Conservation (phyloP, 768 basidiomycete genomes). For the Agaricus sinodeliciosus region DNA sequence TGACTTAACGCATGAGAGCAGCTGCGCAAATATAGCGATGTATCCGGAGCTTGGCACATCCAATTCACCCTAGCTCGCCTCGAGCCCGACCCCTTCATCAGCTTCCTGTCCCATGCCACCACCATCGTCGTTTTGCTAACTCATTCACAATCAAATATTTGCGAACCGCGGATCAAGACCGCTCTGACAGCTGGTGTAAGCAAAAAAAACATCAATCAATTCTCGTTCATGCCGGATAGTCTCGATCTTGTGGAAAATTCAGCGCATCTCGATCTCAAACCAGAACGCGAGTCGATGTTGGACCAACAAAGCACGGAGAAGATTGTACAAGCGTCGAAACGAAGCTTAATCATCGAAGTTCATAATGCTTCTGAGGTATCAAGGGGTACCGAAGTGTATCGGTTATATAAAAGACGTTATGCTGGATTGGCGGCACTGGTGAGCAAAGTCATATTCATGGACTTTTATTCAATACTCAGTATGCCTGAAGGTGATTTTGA, state of each 20-base stretch:
- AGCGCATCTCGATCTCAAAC: not conserved
- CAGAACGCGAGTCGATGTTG: not conserved
- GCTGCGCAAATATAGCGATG: no score
- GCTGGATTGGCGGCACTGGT: constrained; percentile 59
- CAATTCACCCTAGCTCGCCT: no score
- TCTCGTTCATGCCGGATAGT: not conserved
- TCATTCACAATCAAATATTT: no score
- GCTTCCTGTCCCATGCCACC: no score
- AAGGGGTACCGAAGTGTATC: constrained; percentile 28
- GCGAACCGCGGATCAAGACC: not conserved
- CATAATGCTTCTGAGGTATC: not conserved
- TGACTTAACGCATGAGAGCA: no score
- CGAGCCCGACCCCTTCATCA: no score
- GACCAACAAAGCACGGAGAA: not conserved
- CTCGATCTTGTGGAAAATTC: not conserved
- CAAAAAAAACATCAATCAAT: not conserved
- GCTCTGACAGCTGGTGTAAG: not conserved
- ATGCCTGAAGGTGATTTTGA: constrained; percentile 46
- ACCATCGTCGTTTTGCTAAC: no score
- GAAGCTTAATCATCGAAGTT: not conserved
- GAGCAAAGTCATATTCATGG: constrained; percentile 13
- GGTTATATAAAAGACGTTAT: constrained; percentile 67
- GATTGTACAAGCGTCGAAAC: not conserved
- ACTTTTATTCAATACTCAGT: no score
- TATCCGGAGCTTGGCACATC: no score